Evolutionary conservation across 2,329 filamentous ascomycete species (phyloP), one percentile per base, ranked within the genome.

Genomic region (Xylariaceae sp.): DNA sequence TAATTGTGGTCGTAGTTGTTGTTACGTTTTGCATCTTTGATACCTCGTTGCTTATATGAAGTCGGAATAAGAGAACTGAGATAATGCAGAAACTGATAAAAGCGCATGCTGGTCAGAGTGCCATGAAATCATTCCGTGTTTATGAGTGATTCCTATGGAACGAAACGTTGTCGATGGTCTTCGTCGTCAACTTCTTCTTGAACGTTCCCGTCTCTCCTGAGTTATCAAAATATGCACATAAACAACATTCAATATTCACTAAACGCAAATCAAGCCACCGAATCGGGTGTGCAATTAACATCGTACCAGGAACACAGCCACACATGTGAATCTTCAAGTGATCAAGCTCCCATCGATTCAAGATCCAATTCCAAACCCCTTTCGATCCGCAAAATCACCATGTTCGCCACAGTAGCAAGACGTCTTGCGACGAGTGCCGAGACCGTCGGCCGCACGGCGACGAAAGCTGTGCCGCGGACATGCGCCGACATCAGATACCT

Each of bases 401-500:
- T 84, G 78, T 74, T 80, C 47, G 73, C 77, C 9, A 79, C 81
- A 45, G 66, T 81, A 34, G 67, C 75, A 53, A 76, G 80, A 58
- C 72, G 77, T 35, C 67, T 74, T 54, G 73, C 75, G 3, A 70
- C 73, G 57, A 62, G 63, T 44, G 57, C 73, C 4, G 9, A 42
- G 11, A 42, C 23, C 23, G 15, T 68, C 69, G 30, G 8, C 18
- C 9, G 57, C 66, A 37, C 66, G 71, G 4, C 67, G 55, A 17
- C 53, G 37, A 42, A 13, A 42, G 37, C 69, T 45, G 53, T 53
- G 37, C 53, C 74, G 47, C 71, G 63, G 57, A 74, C 79, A 62
- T 76, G 80, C 64, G 79, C 74, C 61, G 23, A 37, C 51, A 86
- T 84, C 69, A 81, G 81, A 4, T 87, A 84, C 75, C 82, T 78